Evolutionary conservation across 352 stramenopile genomes (phyloP), one percentile per base, ranked within the genome.

Genomic region (Phytophthora agathidicida): DNA sequence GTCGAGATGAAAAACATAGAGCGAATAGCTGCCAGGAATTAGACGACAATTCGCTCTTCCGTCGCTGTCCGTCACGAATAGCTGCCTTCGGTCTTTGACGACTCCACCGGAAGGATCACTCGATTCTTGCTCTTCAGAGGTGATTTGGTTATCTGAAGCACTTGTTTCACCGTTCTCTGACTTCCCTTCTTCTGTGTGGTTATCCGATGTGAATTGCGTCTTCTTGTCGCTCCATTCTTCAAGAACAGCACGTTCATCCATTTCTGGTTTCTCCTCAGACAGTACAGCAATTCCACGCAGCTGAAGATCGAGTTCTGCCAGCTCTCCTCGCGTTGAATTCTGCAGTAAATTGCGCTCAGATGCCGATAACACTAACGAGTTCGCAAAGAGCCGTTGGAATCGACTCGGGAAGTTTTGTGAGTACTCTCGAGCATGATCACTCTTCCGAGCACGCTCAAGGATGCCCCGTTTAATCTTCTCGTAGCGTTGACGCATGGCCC

Each of bases 1-100:
- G 23, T 89, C 79, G n/a, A 74, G 46, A 49, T 91, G 79, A 52
- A 87, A 89, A 0, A 91, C 70, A 31, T 91, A 88, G 5, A 91
- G 5, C 2, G 77, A 86, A 66, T 91, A 91, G 10, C 78, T 87
- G 0, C 81, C 81, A 2, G 81, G 75, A 7, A 71, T 53, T 2
- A 91, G 53, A 5, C 57, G 65, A 22, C 79, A 88, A 1, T 51
- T 74, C 3, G 63, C 50, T 19, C 54, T 36, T 9, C 81, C 81
- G 19, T 77, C 50, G 0, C 22, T 49, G 28, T 89, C 73, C 5
- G 78, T 80, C 23, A 77, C 41, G 27, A 72, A 85, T 5, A 71
- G 35, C 36, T 62, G 55, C 19, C 48, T 44, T 42, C 55, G 55
- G 26, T 66, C 61, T 10, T 67, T 71, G n/a, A 48, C 8, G 10